Evolutionary conservation across 345 rosid genomes (phyloP), one percentile per base, ranked within the genome.

Genomic region (Trapa incisa): DNA sequence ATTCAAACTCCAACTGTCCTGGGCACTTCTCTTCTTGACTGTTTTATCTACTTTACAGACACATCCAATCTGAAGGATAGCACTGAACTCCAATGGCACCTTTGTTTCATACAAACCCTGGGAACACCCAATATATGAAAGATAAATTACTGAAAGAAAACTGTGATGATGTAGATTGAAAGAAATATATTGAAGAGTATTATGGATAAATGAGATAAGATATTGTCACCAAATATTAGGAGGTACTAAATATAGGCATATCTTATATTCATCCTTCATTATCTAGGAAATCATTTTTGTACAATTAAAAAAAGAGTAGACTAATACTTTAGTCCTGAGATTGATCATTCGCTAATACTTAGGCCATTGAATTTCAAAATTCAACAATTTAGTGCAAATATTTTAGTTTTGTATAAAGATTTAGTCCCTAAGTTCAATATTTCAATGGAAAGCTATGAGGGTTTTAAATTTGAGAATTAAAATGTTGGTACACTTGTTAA

Each of bases 41-140:
- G 84, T 65, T 66, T 88, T 86, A 71, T 88, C 96, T 74, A 83
- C 84, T 79, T 90, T 88, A 83, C 98, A 93, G 48, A 93, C 96
- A 73, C 98, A 88, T 61, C 97, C 98, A 68, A 93, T 84, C 77
- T 88, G 92, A 71, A 89, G 84, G 68, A 93, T 80, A 67, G 94
- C 89, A 73, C 79, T 84, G 71, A 85, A 93, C 71, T 84, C 96
- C 76, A 80, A 67, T 65, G 97, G 90, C 76, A 90, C 82, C 77
- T 85, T 87, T 37, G 89, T 80, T 77, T 90, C 94, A 72, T 93
- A 93, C 73, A 93, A 85, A 43, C 98, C 98, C 98, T 88, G 84
- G 66, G 74, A 73, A 79, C 76, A 14, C 13, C 10, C 47, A 70
- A 37, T 67, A 22, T 73, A 66, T 65, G 66, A 52, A 77, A 73